These are phyloP conservation scores for Neopestalotiopsis rosae DNA, from an alignment of 2,329 filamentous ascomycete species.

Conservation along the genomic window DNA sequence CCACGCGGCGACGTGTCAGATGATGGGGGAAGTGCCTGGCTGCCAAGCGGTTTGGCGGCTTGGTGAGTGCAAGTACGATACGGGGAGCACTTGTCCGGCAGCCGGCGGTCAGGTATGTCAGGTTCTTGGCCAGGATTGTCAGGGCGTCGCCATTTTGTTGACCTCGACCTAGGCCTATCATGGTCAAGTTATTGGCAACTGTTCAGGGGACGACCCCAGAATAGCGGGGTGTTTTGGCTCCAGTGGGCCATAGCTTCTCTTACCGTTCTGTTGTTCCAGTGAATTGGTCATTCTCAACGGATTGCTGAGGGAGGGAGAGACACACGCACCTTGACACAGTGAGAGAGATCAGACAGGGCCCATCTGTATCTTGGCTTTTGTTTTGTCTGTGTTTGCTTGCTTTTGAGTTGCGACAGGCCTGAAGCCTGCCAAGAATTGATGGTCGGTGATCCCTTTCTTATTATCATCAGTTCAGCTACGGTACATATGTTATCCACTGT, in stretches of 20 bases:
- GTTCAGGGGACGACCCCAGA: not conserved
- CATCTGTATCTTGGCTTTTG: too few relatives aligned
- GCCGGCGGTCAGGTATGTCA: not conserved
- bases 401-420: not conserved
- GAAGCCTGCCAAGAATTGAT: not conserved
- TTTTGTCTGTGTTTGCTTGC: too few relatives aligned
- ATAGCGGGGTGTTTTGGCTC: not conserved
- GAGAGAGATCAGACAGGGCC: conserved; percentile 16
- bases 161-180: not conserved
- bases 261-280: not conserved
- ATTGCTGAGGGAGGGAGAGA: not conserved
- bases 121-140: too few relatives aligned
- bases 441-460: not conserved
- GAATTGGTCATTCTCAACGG: not conserved
- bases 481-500: too few relatives aligned
- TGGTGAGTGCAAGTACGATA: not conserved
- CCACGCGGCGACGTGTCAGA: not conserved
- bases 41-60: not conserved
- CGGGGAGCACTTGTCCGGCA: not conserved
- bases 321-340: not conserved
- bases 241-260: not conserved
- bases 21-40: not conserved
- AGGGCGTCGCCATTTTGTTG: conserved; percentile 1
- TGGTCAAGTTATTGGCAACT: not conserved
- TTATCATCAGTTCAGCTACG: not conserved